Evolutionary conservation across 768 basidiomycete species (phyloP).

Genomic region (Amanita muscaria): DNA sequence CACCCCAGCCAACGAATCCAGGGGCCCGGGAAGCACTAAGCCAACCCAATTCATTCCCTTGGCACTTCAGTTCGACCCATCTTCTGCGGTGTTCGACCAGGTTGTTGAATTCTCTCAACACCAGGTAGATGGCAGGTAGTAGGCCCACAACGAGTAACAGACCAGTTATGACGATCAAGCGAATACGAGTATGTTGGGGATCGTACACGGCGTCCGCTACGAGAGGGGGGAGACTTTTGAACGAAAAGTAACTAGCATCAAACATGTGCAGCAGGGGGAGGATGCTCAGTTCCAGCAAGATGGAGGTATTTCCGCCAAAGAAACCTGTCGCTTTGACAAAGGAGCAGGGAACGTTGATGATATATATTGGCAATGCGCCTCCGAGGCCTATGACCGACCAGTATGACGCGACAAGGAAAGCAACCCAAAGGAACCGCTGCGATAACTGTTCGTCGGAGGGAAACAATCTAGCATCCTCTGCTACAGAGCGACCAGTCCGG

Average conservation of each 20-base stretch:
- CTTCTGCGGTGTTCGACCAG: conserved; percentile 45
- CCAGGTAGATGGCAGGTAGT: conserved; percentile 55
- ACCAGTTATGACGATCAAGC: conserved; percentile 62
- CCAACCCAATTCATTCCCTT: conserved; percentile 70
- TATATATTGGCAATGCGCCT: conserved; percentile 67
- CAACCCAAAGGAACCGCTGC: conserved; percentile 63
- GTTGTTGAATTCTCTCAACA: conserved; percentile 53
- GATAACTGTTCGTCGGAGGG: conserved; percentile 69
- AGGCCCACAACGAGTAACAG: conserved; percentile 55
- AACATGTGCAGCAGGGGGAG: conserved; percentile 60
- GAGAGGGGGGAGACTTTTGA: conserved; percentile 20
- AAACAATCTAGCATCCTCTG: conserved; percentile 46
- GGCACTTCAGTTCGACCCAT: conserved; percentile 59
- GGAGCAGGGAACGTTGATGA: conserved; percentile 62
- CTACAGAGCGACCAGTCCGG: conserved; percentile 40
- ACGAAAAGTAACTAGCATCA: conserved; percentile 31
- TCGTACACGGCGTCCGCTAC: conserved; percentile 30
- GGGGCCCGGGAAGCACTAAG: conserved; percentile 53
- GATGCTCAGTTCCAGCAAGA: conserved; percentile 69
- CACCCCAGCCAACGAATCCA: conserved; percentile 66
- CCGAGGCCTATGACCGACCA: conserved; percentile 63
- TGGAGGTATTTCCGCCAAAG: conserved; percentile 55
- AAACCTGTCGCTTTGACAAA: conserved; percentile 32
- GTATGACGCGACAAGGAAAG: conserved; percentile 52
- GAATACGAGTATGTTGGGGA: conserved; percentile 38